Conservation (phyloP, 2,329 filamentous ascomycete species). For the Sporothrix pallida region DNA sequence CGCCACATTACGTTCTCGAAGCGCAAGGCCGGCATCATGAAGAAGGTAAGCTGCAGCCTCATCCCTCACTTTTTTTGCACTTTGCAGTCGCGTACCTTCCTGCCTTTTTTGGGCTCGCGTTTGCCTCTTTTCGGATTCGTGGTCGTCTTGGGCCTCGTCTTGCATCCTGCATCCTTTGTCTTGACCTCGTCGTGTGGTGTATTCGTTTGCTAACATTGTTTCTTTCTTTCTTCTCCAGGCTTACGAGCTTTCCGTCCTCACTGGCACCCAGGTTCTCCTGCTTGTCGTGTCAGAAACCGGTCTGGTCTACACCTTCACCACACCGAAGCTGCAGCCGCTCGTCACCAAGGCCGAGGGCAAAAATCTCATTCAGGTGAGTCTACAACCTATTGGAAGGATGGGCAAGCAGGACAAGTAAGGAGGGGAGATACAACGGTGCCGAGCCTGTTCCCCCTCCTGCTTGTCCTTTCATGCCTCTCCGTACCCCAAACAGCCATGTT, state of each 20-base stretch:
- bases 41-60: constrained; percentile 74
- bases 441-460: not conserved
- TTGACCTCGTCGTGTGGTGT: not conserved
- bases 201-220: constrained; percentile 34
- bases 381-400: not conserved
- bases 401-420: not conserved
- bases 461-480: too few species aligned
- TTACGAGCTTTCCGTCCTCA: constrained; percentile 96
- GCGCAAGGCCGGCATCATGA: constrained; percentile 99
- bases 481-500: too few species aligned
- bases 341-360: constrained; percentile 99
- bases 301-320: constrained; percentile 97
- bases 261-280: constrained; percentile 94
- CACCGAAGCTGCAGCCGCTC: constrained; percentile 95
- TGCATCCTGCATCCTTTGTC: not conserved
- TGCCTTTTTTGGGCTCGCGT: constrained; percentile 7
- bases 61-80: constrained; percentile 37
- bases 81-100: not conserved
- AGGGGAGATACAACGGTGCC: too few species aligned
- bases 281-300: constrained; percentile 97
- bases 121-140: constrained; percentile 1
- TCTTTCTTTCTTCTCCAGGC: constrained; percentile 57
- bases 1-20: constrained; percentile 99
- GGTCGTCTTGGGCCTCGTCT: not conserved
- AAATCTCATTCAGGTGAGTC: constrained; percentile 93